Evolutionary conservation across 2,329 filamentous ascomycete genomes (phyloP).

Genomic region (Botrytis deweyae): DNA sequence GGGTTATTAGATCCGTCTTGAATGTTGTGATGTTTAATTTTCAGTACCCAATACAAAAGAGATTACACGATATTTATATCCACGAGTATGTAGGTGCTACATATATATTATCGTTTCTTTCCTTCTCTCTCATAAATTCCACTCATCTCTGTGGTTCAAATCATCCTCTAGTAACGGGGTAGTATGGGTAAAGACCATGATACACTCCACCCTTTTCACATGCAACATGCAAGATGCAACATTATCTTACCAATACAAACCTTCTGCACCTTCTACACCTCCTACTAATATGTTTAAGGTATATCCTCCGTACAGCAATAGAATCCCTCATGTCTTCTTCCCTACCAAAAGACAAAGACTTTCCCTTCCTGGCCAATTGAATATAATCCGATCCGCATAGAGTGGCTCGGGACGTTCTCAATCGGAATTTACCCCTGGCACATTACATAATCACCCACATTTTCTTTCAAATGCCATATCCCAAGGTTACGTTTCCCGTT

Average conservation of each 20-base stretch:
- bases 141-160: not conserved
- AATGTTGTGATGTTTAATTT: too few species aligned
- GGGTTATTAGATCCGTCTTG: too few species aligned
- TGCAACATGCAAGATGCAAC: not conserved
- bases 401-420: not conserved
- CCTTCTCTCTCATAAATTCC: too few species aligned
- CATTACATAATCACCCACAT: slow-evolving; percentile 6
- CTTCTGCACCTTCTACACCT: not conserved
- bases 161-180: not conserved
- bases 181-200: not conserved
- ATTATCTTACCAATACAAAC: not conserved
- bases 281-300: not conserved
- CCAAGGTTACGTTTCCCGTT: not conserved
- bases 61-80: too few species aligned
- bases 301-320: not conserved
- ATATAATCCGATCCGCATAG: not conserved
- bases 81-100: too few species aligned
- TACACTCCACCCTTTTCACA: not conserved
- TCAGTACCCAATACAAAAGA: too few species aligned
- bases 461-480: not conserved
- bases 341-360: not conserved
- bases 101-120: too few species aligned
- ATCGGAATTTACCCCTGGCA: not conserved
- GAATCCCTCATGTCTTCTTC: not conserved
- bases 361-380: not conserved